phyloP scores from a whole-genome alignment of 441 rosid species.

The Rhodomyrtus psidioides region DNA sequence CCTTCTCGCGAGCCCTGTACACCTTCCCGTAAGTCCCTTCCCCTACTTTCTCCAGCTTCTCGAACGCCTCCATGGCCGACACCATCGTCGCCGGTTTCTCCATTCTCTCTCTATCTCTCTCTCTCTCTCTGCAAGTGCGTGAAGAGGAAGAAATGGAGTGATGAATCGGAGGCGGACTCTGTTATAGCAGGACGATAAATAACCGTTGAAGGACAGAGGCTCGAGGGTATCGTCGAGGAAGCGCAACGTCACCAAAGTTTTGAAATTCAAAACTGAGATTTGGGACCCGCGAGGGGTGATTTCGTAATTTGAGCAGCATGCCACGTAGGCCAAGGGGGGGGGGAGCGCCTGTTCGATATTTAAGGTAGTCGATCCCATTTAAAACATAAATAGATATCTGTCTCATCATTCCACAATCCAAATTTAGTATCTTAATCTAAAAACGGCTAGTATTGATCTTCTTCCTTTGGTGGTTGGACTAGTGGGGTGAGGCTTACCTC shows the following conservation, averaged over 20 bases:
- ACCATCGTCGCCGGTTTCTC: slow-evolving; percentile 22
- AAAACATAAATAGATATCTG: neutral
- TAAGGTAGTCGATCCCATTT: neutral
- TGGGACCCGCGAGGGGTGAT: neutral
- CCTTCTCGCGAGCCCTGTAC: slow-evolving; percentile 87
- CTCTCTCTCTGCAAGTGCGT: neutral
- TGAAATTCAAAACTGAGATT: neutral
- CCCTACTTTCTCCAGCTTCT: slow-evolving; percentile 96
- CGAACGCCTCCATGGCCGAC: slow-evolving; percentile 86
- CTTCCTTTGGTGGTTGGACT: neutral
- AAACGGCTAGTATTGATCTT: neutral
- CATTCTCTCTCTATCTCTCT: slow-evolving; percentile 17
- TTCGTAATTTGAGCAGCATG: neutral
- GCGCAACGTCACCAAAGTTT: neutral
- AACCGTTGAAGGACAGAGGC: neutral
- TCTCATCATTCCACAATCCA: neutral
- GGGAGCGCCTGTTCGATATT: neutral
- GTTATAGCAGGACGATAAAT: neutral
- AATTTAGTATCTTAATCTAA: neutral
- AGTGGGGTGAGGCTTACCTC: no score
- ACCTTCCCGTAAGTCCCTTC: slow-evolving; percentile 98
- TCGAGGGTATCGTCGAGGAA: neutral
- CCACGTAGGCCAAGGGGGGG: neutral
- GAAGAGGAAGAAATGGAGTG: neutral
- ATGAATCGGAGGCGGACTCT: neutral